A percentile compares a stretch with the other conserved stretches of the same genome.
phyloP scores from a whole-genome alignment of 1,284 basidiomycete species.

The Ceratobasidium sp. region DNA sequence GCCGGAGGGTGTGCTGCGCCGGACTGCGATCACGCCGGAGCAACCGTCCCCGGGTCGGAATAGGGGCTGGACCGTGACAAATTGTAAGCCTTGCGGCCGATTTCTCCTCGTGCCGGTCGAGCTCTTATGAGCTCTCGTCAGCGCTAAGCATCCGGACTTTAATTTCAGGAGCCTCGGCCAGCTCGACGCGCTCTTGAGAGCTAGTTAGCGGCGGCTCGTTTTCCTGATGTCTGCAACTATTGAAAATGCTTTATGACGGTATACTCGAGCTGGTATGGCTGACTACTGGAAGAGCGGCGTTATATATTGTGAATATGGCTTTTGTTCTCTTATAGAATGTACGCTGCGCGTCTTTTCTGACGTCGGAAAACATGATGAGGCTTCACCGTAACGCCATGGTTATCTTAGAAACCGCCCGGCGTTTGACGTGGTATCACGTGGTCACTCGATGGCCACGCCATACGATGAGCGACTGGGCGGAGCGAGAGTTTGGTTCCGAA shows the following conservation, averaged over 20 bases:
- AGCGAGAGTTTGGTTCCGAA: conserved; percentile 34
- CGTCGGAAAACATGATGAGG: too few species aligned
- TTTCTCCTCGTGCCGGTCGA: background rate
- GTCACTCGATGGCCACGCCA: background rate
- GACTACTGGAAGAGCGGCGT: too few species aligned
- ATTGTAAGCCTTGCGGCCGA: background rate
- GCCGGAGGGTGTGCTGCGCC: background rate
- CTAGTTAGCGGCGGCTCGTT: background rate
- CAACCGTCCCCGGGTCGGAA: background rate
- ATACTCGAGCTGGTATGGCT: too few species aligned
- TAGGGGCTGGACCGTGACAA: background rate
- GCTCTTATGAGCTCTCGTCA: background rate
- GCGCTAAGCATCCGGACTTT: conserved; percentile 35
- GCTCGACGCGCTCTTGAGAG: background rate
- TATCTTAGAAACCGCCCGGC: too few species aligned
- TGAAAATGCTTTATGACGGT: too few species aligned
- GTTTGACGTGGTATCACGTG: too few species aligned
- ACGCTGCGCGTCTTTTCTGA: too few species aligned
- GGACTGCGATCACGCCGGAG: background rate
- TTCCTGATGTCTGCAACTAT: too few species aligned
- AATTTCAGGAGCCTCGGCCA: background rate
- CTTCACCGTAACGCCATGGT: too few species aligned
- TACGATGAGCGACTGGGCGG: conserved; percentile 36
- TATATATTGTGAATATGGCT: too few species aligned
- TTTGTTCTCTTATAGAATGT: too few species aligned